These are phyloP conservation scores for Thielaviopsis musarum DNA, from an alignment of 2,329 filamentous ascomycete species.

Conservation along the genomic window DNA sequence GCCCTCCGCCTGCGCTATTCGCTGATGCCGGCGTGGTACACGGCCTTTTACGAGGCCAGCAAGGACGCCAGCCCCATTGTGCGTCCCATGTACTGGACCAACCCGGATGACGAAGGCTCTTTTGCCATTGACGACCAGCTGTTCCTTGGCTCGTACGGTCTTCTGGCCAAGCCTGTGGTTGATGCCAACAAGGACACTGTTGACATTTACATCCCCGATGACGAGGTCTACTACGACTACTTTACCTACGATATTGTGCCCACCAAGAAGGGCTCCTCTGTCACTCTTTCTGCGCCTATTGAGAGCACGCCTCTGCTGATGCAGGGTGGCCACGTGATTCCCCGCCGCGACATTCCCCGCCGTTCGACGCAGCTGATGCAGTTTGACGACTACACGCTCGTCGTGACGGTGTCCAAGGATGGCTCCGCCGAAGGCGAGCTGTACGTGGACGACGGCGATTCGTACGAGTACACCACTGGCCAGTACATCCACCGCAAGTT, in stretches of 20 bases:
- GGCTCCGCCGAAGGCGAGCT: constrained; percentile 58
- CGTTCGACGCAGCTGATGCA: constrained; percentile 79
- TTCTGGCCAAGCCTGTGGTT: constrained; percentile 84
- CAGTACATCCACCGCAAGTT: constrained; percentile 82
- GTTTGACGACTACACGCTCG: constrained; percentile 86
- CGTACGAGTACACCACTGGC: constrained; percentile 71
- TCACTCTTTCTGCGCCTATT: constrained; percentile 59
- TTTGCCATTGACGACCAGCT: constrained; percentile 86
- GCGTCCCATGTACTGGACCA: constrained; percentile 81
- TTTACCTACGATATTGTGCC: constrained; percentile 65
- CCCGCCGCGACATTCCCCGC: constrained; percentile 73
- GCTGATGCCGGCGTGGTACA: constrained; percentile 88
- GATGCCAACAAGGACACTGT: constrained; percentile 55
- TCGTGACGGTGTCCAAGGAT: constrained; percentile 37
- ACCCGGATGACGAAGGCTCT: constrained; percentile 72
- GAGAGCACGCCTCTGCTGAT: constrained; percentile 81
- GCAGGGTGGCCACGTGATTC: constrained; percentile 83
- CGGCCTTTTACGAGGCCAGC: constrained; percentile 81
- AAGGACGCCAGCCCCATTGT: constrained; percentile 73
- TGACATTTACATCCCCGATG: constrained; percentile 75
- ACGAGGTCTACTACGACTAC: constrained; percentile 88
- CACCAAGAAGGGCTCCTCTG: constrained; percentile 50
- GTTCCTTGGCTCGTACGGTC: constrained; percentile 72
- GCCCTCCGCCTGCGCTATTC: constrained; percentile 79
- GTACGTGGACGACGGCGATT: constrained; percentile 88